Evolutionary conservation across 2,329 filamentous ascomycete species (phyloP).

Genomic region (Aplosporella prunicola): DNA sequence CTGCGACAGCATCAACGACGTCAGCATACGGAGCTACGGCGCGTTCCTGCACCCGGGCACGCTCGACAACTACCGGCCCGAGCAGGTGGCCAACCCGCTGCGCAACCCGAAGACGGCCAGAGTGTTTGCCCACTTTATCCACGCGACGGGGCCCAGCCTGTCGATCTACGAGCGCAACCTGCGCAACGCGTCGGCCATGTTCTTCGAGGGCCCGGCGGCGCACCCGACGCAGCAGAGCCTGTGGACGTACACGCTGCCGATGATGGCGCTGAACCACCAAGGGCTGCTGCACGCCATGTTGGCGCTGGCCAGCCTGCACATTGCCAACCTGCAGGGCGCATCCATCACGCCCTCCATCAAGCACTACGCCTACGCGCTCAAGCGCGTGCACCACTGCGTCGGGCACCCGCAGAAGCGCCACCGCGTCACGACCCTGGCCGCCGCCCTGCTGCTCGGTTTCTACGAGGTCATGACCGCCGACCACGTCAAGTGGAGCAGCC

Average conservation of each 20-base stretch:
- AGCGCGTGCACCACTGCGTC: conserved; percentile 68
- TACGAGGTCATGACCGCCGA: conserved; percentile 94
- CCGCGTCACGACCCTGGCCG: conserved; percentile 75
- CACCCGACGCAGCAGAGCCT: conserved; percentile 51
- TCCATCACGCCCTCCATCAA: conserved; percentile 74
- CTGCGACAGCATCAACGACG: conserved; percentile 24
- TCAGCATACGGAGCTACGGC: conserved; percentile 34
- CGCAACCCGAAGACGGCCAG: conserved; percentile 70
- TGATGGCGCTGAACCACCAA: conserved; percentile 75
- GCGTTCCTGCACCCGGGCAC: conserved; percentile 39
- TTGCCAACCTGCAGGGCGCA: conserved; percentile 67
- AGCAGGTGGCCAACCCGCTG: conserved; percentile 52
- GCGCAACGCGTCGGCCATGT: conserved; percentile 59
- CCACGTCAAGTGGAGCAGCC: conserved; percentile 91
- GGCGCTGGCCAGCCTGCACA: conserved; percentile 76
- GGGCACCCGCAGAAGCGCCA: conserved; percentile 57
- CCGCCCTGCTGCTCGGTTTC: conserved; percentile 75
- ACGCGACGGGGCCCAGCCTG: conserved; percentile 75
- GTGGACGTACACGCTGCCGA: conserved; percentile 71
- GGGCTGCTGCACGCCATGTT: conserved; percentile 85
- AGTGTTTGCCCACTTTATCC: conserved; percentile 86
- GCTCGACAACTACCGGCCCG: conserved; percentile 36
- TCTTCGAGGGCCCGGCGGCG: conserved; percentile 49
- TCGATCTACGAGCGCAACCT: conserved; percentile 81
- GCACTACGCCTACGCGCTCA: conserved; percentile 81